These are phyloP conservation scores for Saccharomyces hybrid DNA, from an alignment of 1,139 yeast genomes.

Conservation along the genomic window DNA sequence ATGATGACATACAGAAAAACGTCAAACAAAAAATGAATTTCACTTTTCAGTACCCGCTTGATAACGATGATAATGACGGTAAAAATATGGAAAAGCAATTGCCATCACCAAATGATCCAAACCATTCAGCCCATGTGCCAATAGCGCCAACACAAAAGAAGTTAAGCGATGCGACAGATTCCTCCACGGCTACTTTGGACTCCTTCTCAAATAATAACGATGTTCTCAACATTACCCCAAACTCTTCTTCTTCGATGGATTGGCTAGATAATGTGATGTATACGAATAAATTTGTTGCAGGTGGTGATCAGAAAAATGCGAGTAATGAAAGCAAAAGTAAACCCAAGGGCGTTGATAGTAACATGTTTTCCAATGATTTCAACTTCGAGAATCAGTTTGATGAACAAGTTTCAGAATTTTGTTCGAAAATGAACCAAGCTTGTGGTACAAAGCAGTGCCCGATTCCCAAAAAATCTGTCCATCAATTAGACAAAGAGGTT, in stretches of 20 bases:
- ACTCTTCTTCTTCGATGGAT: slow-evolving; percentile 13
- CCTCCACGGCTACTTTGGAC: not conserved
- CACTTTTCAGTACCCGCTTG: not conserved
- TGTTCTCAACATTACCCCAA: slow-evolving; percentile 9
- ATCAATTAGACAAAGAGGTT: slow-evolving; percentile 2
- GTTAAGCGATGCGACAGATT: not conserved
- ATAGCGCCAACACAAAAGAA: not conserved
- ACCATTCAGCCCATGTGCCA: not conserved
- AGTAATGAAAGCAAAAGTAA: not conserved
- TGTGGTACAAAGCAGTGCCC: slow-evolving; percentile 78
- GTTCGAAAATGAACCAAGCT: slow-evolving; percentile 66
- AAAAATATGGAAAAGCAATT: not conserved
- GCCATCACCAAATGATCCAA: not conserved
- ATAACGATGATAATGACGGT: not conserved
- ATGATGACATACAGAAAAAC: not conserved
- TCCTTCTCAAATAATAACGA: not conserved
- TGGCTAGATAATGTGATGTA: slow-evolving; percentile 20
- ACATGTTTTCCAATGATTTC: slow-evolving; percentile 25
- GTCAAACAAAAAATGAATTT: not conserved
- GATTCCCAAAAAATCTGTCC: slow-evolving; percentile 42
- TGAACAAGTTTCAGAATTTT: slow-evolving; percentile 53
- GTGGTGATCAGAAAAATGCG: not conserved
- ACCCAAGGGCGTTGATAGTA: slow-evolving; percentile 10
- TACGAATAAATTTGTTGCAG: not conserved
- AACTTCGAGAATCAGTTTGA: slow-evolving; percentile 40